Base-by-base conservation (phyloP, 1,284 basidiomycete species). In the Sphagnurus paluster region DNA sequence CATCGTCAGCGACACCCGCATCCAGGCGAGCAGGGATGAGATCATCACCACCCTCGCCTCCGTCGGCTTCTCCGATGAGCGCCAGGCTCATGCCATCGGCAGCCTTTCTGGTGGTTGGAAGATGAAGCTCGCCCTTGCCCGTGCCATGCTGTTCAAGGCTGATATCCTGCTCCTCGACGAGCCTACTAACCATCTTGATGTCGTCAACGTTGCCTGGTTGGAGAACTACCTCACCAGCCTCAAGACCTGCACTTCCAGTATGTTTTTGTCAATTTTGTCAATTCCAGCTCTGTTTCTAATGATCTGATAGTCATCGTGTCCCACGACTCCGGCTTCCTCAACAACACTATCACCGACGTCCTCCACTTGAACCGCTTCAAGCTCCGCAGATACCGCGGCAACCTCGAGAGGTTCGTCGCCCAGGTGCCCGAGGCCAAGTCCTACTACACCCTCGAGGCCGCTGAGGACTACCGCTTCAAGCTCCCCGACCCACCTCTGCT, bases 291-390 rank as follows among this genome's bases (percentile, higher is more conserved):
- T n/a, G n/a, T n/a, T n/a, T n/a, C n/a, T n/a, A n/a, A n/a, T n/a
- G n/a, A n/a, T n/a, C n/a, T n/a, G n/a, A n/a, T n/a, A 84, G 80
- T 97, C 75, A 96, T 97, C 60, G 95, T 98, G 63, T 97, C 94
- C 56, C 97, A 99, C 84, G 97, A 99, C 80, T 98, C 95, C 14
- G 77, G 87, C 63, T 99, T 99, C 91, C 81, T 99, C 57, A 98
- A 99, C 85, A 92, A 96, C 76, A 92, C 92, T 63, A 93, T 95
- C 76, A 99, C 96, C 63, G 97, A 99, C 66, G 93, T 97, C 60
- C 90, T 99, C 66, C 94, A 99, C 78, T 78, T 98, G 60, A 98
- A 98, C 84, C 93, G 94, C 74, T 98, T 98, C 88, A 97, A 98
- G 81, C 78, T 99, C 66, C 92, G 88, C 76, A 87, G 94, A 64